Conservation (phyloP, 2,329 filamentous ascomycete genomes). For the Colletotrichum somersetense region DNA sequence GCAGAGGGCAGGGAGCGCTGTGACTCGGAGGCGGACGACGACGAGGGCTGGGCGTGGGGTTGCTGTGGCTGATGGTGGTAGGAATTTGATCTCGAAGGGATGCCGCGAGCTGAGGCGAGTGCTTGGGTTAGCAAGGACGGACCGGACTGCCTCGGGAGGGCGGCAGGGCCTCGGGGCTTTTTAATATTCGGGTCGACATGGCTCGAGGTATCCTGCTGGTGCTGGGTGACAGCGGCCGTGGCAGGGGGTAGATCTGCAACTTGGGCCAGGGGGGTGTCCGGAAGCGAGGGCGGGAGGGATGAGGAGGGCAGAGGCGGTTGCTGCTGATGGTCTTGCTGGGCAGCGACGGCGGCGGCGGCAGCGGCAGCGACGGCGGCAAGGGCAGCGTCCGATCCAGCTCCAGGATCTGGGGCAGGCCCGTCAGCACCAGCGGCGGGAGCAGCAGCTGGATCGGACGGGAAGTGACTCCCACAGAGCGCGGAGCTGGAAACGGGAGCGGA, state of each 20-base stretch:
- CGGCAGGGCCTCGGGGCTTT: conserved; percentile 59
- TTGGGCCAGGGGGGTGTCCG: conserved; percentile 39
- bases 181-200: conserved; percentile 58
- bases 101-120: conserved; percentile 70
- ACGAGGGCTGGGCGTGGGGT: conserved; percentile 21
- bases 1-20: conserved; percentile 28
- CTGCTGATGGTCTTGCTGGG: conserved; percentile 22
- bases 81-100: conserved; percentile 46
- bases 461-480: conserved; percentile 19
- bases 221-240: conserved; percentile 42
- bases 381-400: conserved; percentile 22
- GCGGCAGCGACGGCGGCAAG: conserved; percentile 19
- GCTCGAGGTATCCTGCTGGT: conserved; percentile 44
- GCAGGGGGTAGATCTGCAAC: conserved; percentile 42
- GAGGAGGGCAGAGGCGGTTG: conserved; percentile 43
- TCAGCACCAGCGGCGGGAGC: conserved; percentile 16
- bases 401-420: conserved; percentile 10
- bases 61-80: conserved; percentile 30
- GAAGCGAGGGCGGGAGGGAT: conserved; percentile 44
- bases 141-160: conserved; percentile 58
- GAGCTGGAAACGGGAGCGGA: not conserved
- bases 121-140: conserved; percentile 70
- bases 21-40: conserved; percentile 8
- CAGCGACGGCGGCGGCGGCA: conserved; percentile 19
- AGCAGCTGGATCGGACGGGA: conserved; percentile 18